These are phyloP conservation scores for Malassezia restricta DNA, from an alignment of 1,284 basidiomycete genomes.

Conservation along the genomic window DNA sequence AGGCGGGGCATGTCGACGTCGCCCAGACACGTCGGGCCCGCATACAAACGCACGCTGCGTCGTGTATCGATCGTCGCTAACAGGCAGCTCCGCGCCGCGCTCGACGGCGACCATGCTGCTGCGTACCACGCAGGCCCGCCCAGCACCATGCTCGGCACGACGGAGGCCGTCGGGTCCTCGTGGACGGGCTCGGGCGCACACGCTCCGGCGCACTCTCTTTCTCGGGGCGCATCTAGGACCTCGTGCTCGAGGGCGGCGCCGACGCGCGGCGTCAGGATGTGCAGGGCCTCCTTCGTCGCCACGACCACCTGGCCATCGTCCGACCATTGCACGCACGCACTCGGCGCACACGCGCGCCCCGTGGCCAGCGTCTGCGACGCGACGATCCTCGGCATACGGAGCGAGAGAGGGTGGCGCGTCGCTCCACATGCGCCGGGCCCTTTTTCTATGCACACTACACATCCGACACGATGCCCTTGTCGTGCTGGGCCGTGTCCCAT, in stretches of 20 bases:
- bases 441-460: conserved; percentile 1
- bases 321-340: conserved; percentile 5
- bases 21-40: background rate
- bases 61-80: conserved; percentile 6
- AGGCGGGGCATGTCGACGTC: too few species aligned
- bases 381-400: background rate
- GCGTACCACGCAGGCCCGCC: conserved; percentile 7
- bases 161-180: conserved; percentile 6
- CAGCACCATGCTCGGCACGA: background rate
- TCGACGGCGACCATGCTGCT: conserved; percentile 10
- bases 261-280: conserved; percentile 10
- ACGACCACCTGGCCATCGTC: conserved; percentile 9
- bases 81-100: conserved; percentile 4
- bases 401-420: background rate
- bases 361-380: background rate
- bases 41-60: background rate
- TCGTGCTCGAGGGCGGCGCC: background rate
- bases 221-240: background rate
- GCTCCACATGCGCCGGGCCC: background rate
- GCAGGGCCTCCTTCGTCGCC: conserved; percentile 2
- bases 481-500: conserved; percentile 22
- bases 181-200: background rate
- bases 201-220: background rate
- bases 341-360: conserved; percentile 4
- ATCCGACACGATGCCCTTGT: conserved; percentile 13